Percentiles rank a stretch among this genome's conserved stretches.
These are phyloP conservation scores for Tolypocladium inflatum DNA, from an alignment of 2,329 filamentous ascomycete genomes.

Conservation along the genomic window DNA sequence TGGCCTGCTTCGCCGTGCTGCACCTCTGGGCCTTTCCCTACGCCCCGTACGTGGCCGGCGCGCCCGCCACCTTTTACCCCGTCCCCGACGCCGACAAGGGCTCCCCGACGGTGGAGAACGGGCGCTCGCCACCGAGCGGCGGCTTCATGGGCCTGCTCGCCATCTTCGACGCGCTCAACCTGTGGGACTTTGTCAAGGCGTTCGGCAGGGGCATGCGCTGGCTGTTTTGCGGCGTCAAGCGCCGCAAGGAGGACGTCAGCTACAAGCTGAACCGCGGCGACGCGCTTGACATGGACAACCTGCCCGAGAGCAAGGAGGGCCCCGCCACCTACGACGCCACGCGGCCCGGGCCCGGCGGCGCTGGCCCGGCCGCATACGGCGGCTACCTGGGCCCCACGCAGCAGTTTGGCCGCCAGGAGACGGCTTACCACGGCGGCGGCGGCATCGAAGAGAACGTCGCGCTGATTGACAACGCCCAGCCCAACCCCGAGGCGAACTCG, in stretches of 20 bases:
- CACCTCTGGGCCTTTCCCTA: conserved; percentile 80
- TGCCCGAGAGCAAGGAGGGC: conserved; percentile 18
- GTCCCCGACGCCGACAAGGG: conserved; percentile 29
- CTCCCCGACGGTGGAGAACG: conserved; percentile 31
- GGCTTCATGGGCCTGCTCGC: conserved; percentile 57
- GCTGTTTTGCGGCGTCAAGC: conserved; percentile 65
- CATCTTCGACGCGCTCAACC: conserved; percentile 63
- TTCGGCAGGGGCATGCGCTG: conserved; percentile 69
- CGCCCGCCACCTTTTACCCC: conserved; percentile 38
- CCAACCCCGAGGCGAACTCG: conserved; percentile 12
- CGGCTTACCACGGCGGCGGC: conserved; percentile 25
- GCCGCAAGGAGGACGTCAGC: conserved; percentile 43
- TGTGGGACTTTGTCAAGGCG: conserved; percentile 76
- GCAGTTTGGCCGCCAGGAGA: conserved; percentile 25
- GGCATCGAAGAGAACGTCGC: conserved; percentile 29
- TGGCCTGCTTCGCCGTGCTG: conserved; percentile 69
- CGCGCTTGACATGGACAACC: conserved; percentile 25
- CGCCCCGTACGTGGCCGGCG: conserved; percentile 50
- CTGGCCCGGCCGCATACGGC: background rate
- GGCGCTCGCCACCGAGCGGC: conserved; percentile 44
- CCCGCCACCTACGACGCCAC: conserved; percentile 11
- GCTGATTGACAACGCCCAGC: conserved; percentile 29
- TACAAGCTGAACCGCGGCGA: conserved; percentile 28
- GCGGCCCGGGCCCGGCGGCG: conserved; percentile 5
- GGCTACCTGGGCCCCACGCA: conserved; percentile 17